Percentiles rank a stretch among this genome's conserved stretches.
phyloP scores from a whole-genome alignment of 176 grass and related monocot genomes.

The Aegilops umbellulata region DNA sequence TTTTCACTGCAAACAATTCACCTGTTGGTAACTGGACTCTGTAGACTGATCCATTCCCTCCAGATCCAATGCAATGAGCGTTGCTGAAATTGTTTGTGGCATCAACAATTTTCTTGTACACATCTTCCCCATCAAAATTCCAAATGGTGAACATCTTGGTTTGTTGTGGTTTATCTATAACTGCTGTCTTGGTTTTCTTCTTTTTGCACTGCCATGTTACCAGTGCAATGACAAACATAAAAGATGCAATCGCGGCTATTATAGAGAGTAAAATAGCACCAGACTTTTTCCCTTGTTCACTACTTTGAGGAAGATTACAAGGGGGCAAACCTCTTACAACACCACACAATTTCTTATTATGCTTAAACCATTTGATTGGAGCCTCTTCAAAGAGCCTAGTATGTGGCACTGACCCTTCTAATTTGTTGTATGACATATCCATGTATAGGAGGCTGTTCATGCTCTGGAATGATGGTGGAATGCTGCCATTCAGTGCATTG shows the following conservation, averaged over 20 bases:
- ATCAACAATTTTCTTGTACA: background rate
- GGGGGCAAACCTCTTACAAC: background rate
- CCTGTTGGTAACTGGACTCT: background rate
- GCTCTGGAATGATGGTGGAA: background rate
- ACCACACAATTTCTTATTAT: background rate
- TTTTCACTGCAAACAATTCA: conserved; percentile 7
- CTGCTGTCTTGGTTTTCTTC: background rate
- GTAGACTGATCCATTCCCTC: background rate
- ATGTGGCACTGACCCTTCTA: background rate
- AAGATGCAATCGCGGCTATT: background rate
- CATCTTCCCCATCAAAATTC: background rate
- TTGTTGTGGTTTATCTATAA: background rate
- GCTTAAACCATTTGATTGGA: background rate
- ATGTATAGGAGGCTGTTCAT: background rate
- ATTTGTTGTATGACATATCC: background rate
- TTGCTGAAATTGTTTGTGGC: background rate
- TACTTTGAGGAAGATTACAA: background rate
- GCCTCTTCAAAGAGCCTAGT: background rate
- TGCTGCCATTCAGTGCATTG: background rate
- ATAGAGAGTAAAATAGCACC: background rate
- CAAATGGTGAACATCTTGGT: background rate
- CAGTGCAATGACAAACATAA: background rate
- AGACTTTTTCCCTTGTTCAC: background rate
- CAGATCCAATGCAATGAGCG: background rate
- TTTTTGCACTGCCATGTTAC: background rate